A percentile compares a stretch with the other conserved stretches of the same genome.
Evolutionary conservation across 2,329 filamentous ascomycete species (phyloP).

Genomic region (Sodiomyces alkalinus): DNA sequence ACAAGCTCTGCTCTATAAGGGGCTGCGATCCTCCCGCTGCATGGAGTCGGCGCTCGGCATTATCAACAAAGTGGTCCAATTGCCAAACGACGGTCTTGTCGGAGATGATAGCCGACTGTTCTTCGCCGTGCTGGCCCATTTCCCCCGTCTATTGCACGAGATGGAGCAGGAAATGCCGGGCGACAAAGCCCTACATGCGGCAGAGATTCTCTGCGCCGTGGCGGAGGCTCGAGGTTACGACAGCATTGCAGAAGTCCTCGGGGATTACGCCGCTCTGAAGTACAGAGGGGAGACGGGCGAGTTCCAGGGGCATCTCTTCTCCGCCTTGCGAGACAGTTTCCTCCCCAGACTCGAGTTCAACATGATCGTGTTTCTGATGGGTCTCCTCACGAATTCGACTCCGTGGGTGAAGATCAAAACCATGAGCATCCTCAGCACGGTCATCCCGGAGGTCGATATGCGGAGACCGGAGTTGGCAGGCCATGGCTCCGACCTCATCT

Average conservation of each 20-base stretch:
- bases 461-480: conserved; percentile 75
- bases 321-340: conserved; percentile 61
- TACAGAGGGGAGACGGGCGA: conserved; percentile 52
- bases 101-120: conserved; percentile 72
- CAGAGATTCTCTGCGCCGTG: conserved; percentile 53
- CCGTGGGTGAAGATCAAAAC: conserved; percentile 87
- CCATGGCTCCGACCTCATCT: conserved; percentile 89
- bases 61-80: conserved; percentile 60
- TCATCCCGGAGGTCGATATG: conserved; percentile 89
- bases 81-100: conserved; percentile 68
- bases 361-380: conserved; percentile 79
- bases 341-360: conserved; percentile 72
- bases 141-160: conserved; percentile 69
- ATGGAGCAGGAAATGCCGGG: conserved; percentile 52
- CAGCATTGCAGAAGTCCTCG: conserved; percentile 52
- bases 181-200: conserved; percentile 42
- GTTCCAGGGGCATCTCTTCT: conserved; percentile 60
- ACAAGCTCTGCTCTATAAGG: conserved; percentile 78
- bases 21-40: conserved; percentile 71
- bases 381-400: conserved; percentile 74
- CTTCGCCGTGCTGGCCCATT: conserved; percentile 79
- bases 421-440: conserved; percentile 73
- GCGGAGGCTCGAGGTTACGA: conserved; percentile 58
- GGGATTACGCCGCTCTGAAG: conserved; percentile 51
- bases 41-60: conserved; percentile 63